phyloP scores from a whole-genome alignment of 257 asterid species.

The Nicotiana benthamiana region DNA sequence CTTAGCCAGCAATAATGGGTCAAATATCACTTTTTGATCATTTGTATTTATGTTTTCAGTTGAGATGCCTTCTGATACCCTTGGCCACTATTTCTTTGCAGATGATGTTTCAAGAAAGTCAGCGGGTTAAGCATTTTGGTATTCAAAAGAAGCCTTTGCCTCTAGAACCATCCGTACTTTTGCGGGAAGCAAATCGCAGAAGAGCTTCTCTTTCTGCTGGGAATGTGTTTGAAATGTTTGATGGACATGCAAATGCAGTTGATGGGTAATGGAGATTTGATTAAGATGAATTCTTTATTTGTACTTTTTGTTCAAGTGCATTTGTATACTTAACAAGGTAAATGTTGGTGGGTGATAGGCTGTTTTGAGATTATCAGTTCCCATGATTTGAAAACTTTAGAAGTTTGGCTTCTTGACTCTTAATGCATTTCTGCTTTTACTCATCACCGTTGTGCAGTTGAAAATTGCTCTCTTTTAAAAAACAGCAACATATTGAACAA shows the following conservation, averaged over 20 bases:
- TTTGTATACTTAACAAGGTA: neutral
- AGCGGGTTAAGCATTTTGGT: slow-evolving; percentile 70
- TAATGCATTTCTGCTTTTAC: neutral
- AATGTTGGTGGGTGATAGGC: neutral
- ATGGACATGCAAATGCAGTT: slow-evolving; percentile 48
- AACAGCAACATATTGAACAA: neutral
- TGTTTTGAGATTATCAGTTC: neutral
- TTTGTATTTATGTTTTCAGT: slow-evolving; percentile 2
- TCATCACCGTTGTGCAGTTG: neutral
- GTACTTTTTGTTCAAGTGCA: neutral
- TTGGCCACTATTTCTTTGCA: slow-evolving; percentile 20
- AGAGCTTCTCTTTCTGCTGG: slow-evolving; percentile 99
- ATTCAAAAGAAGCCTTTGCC: slow-evolving; percentile 97
- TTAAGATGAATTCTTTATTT: slow-evolving; percentile 9
- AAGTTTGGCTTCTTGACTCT: neutral
- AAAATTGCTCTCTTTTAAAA: neutral
- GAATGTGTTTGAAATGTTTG: slow-evolving; percentile 73
- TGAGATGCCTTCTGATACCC: neutral
- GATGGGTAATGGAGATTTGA: slow-evolving; percentile 55
- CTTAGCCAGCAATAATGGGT: neutral
- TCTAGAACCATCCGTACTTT: slow-evolving; percentile 89
- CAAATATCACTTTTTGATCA: neutral
- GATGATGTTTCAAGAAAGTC: slow-evolving; percentile 87
- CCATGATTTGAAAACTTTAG: neutral
- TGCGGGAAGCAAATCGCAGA: slow-evolving; percentile 96